A percentile compares a stretch with the other conserved stretches of the same genome.
Conservation (phyloP, 192 early-diverging fungal species). For the Jimgerdemannia flammicorona region DNA sequence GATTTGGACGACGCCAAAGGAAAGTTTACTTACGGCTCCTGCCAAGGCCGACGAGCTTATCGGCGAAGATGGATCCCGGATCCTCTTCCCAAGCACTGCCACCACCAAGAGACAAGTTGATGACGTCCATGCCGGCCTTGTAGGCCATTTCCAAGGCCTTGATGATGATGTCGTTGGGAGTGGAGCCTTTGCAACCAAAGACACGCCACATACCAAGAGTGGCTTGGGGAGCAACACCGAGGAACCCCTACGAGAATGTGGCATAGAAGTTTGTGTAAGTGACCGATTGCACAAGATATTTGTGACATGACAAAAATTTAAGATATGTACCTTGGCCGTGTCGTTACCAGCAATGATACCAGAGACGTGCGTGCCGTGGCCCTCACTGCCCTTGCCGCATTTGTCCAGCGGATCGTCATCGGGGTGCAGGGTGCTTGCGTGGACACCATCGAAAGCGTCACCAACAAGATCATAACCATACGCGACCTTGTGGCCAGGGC, state of each 20-base stretch:
- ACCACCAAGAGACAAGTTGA: constrained; percentile 83
- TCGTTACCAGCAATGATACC: constrained; percentile 48
- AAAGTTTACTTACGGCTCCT: constrained; percentile 8
- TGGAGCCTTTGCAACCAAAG: constrained; percentile 74
- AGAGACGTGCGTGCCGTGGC: constrained; percentile 69
- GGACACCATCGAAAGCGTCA: constrained; percentile 31
- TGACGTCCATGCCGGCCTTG: constrained; percentile 60
- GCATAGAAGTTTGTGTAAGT: too few relatives aligned
- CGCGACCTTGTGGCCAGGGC: constrained; percentile 47
- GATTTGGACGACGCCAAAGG: too few relatives aligned
- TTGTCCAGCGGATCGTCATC: constrained; percentile 41
- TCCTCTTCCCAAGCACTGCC: constrained; percentile 57
- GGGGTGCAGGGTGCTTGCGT: constrained; percentile 5
- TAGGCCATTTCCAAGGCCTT: constrained; percentile 68
- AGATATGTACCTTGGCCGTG: not conserved
- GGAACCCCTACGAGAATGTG: constrained; percentile 27
- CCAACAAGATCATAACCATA: constrained; percentile 68
- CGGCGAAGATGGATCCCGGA: constrained; percentile 54
- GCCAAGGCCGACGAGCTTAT: constrained; percentile 39
- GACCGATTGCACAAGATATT: too few relatives aligned
- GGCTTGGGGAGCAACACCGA: constrained; percentile 64
- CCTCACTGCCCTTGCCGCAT: constrained; percentile 29
- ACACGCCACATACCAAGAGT: constrained; percentile 78
- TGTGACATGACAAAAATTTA: too few relatives aligned
- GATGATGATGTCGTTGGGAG: constrained; percentile 70